Base-by-base conservation (phyloP, 2,329 filamentous ascomycete species). In the Aspergillus fumigatus region DNA sequence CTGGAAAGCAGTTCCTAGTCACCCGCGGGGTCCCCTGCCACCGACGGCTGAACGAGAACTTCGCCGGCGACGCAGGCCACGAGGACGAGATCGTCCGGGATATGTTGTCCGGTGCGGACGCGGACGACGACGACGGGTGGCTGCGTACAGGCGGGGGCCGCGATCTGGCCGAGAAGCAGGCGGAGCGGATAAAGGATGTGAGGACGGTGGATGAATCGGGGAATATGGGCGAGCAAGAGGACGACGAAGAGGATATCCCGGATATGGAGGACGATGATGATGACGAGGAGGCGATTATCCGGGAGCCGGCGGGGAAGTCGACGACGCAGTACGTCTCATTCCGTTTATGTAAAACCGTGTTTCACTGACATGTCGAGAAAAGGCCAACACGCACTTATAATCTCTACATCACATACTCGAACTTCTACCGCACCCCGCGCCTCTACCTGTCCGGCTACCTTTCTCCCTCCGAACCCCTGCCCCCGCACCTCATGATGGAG, bases 261-360 rank as follows among this genome's bases (percentile, higher is more conserved):
- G 93, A 97, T 70, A 97, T 97, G 92, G 94, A 97, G 70, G 94
- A 97, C 61, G 93, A 97, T 56, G 93, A 91, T 60, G 89, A 97
- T 63, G 87, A 89, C 58, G 92, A 95, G 60, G 92, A 97, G 75
- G 94, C 94, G 48, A 97, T 99, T 70, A 97, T 97, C 68, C 83
- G 89, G 11, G 92, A 96, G 65, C 81, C 85, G 9, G 75, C 73
- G 52, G 77, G 76, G 29, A 65, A 67, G 54, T 75, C 73, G 19
- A 77, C 79, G 3, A 79, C 80, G 59, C 80, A 81, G 84, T 87
- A 70, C 70, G 83, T 77, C 40, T 51, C 29, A 48, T 23, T 50
- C 26, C 48, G 41, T 48, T 41, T 49, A 8, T 50, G 19, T 48
- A 27, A 27, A 9, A 49, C 55, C 50, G 38, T 45, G 26, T 52